A percentile compares a stretch with the other conserved stretches of the same genome.
These are phyloP conservation scores for Cicer judaicum DNA, from an alignment of 306 rosid species.

Conservation along the genomic window DNA sequence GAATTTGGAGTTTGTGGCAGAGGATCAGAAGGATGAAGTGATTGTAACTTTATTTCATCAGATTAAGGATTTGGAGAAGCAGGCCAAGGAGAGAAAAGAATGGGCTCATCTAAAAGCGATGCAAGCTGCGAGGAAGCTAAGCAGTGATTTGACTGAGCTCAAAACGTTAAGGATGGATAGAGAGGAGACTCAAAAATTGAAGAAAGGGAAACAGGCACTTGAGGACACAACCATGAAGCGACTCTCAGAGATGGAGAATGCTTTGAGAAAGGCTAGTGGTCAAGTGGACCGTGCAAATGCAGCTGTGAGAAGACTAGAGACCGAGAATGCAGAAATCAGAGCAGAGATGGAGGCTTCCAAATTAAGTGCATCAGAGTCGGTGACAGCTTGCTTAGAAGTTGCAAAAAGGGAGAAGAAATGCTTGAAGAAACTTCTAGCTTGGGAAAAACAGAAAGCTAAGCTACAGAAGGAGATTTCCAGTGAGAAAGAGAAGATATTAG, in stretches of 20 bases:
- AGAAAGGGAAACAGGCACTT: slow-evolving; percentile 83
- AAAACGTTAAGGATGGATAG: slow-evolving; percentile 85
- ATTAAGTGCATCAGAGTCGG: slow-evolving; percentile 93
- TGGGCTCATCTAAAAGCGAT: slow-evolving; percentile 97
- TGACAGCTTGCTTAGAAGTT: slow-evolving; percentile 76
- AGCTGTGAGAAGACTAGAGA: slow-evolving; percentile 81
- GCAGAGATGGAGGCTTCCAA: slow-evolving; percentile 99
- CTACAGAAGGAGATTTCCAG: slow-evolving; percentile 75
- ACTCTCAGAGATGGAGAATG: slow-evolving; percentile 93
- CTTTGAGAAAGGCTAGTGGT: slow-evolving; percentile 88
- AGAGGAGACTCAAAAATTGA: slow-evolving; percentile 92
- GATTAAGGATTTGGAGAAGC: slow-evolving; percentile 87
- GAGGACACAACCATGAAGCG: slow-evolving; percentile 93
- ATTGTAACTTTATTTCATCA: slow-evolving; percentile 74
- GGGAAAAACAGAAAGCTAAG: slow-evolving; percentile 93
- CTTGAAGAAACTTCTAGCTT: slow-evolving; percentile 81
- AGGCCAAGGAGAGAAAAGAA: slow-evolving; percentile 82
- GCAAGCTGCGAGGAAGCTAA: slow-evolving; percentile 93
- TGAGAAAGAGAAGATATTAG: slow-evolving; percentile 71
- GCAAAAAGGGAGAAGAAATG: slow-evolving; percentile 89
- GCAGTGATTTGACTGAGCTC: slow-evolving; percentile 83
- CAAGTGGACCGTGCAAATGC: slow-evolving; percentile 94
- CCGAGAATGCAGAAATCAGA: slow-evolving; percentile 90
- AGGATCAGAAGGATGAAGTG: slow-evolving; percentile 90
- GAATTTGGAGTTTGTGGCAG: slow-evolving; percentile 76